Evolutionary conservation across 257 asterid genomes (phyloP).

Genomic region (Linaria vulgaris): DNA sequence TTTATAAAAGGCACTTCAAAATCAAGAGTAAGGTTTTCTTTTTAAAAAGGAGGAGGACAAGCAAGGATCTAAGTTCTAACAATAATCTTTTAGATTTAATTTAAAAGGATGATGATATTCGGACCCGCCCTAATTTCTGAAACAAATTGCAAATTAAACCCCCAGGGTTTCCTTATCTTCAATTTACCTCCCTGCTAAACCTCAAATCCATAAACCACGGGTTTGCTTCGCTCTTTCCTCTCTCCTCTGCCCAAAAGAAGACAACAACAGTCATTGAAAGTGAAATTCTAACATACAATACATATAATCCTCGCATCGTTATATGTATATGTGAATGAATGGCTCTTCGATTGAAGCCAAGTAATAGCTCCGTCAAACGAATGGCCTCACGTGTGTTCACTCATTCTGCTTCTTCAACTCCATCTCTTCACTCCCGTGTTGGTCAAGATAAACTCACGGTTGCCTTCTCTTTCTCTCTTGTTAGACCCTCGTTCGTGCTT

Average conservation of each 20-base stretch:
- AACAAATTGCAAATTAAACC: no score
- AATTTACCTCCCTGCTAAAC: neutral
- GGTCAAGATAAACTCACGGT: constrained; percentile 23
- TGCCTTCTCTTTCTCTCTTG: constrained; percentile 30
- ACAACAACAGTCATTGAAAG: constrained; percentile 6
- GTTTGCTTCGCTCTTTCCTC: no score
- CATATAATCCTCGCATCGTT: no score
- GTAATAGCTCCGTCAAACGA: constrained; percentile 39
- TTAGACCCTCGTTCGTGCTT: constrained; percentile 34
- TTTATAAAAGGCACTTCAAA: no score
- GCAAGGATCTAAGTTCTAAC: no score
- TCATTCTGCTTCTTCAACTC: constrained; percentile 29
- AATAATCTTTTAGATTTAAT: no score
- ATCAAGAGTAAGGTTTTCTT: no score
- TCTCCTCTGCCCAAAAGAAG: constrained; percentile 19
- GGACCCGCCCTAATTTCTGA: no score
- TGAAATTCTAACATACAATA: constrained; percentile 17
- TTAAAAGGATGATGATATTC: no score
- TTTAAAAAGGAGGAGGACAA: no score
- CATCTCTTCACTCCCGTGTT: constrained; percentile 17
- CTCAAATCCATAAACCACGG: no score
- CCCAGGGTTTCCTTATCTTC: constrained; percentile 14
- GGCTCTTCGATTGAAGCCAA: constrained; percentile 57
- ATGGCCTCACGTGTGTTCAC: constrained; percentile 49
- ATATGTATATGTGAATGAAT: constrained; percentile 30